Conservation (phyloP, 1,284 basidiomycete species). For the Vanrija humicola region DNA sequence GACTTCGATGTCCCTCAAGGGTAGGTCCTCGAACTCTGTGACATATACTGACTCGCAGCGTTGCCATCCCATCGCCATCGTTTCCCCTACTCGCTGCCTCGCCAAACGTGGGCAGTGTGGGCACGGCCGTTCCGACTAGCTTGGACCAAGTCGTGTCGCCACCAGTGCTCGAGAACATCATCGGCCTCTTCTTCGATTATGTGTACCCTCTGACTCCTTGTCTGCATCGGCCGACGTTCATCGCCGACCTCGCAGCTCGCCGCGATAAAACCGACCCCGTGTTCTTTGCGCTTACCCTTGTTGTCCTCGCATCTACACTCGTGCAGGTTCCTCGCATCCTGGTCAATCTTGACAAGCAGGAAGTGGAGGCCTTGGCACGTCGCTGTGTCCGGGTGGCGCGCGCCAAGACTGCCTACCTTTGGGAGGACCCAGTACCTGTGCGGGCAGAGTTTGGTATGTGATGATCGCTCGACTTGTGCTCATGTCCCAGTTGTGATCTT, state of each 20-base stretch:
- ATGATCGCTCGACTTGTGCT: not conserved
- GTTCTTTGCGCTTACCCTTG: conserved; percentile 34
- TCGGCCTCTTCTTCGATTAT: conserved; percentile 42
- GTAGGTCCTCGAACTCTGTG: too few species aligned
- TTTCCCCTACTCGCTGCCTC: conserved; percentile 8
- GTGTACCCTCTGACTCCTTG: conserved; percentile 42
- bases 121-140: conserved; percentile 19
- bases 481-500: conserved; percentile 14
- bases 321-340: conserved; percentile 38
- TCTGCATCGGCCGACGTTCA: conserved; percentile 40
- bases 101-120: conserved; percentile 5
- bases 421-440: conserved; percentile 25
- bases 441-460: conserved; percentile 14
- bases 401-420: conserved; percentile 33
- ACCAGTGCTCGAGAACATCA: conserved; percentile 31
- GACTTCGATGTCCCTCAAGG: too few species aligned
- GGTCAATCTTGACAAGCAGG: conserved; percentile 36
- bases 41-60: not conserved
- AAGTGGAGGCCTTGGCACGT: conserved; percentile 34
- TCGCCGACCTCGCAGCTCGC: conserved; percentile 29
- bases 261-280: conserved; percentile 34
- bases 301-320: conserved; percentile 37
- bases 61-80: conserved; percentile 1
- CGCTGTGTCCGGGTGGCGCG: conserved; percentile 30
- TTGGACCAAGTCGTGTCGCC: conserved; percentile 35